Conservation (phyloP, 257 asterid genomes). For the Cinchona pubescens region DNA sequence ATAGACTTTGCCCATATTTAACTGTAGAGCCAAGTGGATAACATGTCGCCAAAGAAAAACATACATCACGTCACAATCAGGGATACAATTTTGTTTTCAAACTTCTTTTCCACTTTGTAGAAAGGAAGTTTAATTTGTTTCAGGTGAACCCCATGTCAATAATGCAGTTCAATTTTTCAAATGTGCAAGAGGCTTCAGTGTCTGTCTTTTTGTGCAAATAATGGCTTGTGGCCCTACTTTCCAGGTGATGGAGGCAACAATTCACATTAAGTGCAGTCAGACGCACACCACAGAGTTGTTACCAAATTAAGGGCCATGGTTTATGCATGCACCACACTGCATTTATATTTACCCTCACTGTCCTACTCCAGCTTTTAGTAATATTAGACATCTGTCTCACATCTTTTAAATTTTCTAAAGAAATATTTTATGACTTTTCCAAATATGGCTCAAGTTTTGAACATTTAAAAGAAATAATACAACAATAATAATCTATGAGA, state of each 20-base stretch:
- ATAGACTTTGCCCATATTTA: too few relatives aligned
- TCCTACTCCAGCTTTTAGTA: neutral
- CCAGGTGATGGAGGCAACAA: neutral
- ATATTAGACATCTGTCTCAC: too few relatives aligned
- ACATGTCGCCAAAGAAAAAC: neutral
- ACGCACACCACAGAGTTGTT: neutral
- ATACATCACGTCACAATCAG: neutral
- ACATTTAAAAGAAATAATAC: neutral
- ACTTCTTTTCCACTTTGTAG: too few relatives aligned
- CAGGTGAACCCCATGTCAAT: neutral
- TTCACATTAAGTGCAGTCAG: neutral
- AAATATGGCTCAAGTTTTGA: neutral
- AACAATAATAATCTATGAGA: too few relatives aligned
- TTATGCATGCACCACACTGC: neutral
- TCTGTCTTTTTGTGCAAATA: neutral
- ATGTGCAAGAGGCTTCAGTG: neutral
- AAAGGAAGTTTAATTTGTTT: neutral
- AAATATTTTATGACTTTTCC: neutral
- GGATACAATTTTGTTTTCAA: too few relatives aligned
- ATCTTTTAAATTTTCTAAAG: too few relatives aligned
- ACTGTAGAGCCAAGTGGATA: neutral
- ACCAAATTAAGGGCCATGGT: neutral
- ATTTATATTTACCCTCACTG: too few relatives aligned
- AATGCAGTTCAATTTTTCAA: neutral
- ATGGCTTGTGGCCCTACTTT: neutral